A percentile compares a stretch with the other conserved stretches of the same genome.
Evolutionary conservation across 2,329 filamentous ascomycete species (phyloP).

Genomic region (Beauveria bassiana): DNA sequence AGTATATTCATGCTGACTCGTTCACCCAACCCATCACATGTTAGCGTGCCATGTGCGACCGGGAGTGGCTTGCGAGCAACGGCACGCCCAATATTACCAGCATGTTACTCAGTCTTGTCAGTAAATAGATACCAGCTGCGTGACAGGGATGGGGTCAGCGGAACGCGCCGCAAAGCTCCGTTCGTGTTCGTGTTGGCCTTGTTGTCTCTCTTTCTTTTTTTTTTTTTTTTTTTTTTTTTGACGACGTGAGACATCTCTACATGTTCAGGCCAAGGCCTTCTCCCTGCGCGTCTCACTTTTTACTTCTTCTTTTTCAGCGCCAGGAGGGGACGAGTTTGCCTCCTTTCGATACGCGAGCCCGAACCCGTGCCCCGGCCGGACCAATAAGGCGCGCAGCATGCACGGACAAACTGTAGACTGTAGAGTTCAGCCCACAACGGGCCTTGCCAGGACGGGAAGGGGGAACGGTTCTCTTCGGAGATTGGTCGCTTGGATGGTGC

Average conservation of each 20-base stretch:
- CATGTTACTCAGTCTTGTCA: too few species aligned
- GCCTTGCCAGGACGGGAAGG: neutral
- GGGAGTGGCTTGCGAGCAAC: neutral
- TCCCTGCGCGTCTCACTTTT: neutral
- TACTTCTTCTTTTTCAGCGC: neutral
- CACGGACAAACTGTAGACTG: neutral
- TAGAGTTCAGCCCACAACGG: conserved; percentile 1
- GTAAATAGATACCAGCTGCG: neutral
- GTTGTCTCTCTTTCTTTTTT: too few species aligned
- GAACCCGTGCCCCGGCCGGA: neutral
- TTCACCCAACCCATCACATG: too few species aligned
- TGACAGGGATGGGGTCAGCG: neutral
- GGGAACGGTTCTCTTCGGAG: conserved; percentile 2
- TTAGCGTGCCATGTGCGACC: neutral
- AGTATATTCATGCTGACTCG: too few species aligned
- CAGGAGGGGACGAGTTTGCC: neutral
- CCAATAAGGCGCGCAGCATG: neutral
- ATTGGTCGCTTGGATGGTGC: conserved; percentile 1
- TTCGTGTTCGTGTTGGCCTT: neutral
- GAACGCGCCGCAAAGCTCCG: neutral
- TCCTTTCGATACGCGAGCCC: neutral
- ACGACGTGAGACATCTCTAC: neutral
- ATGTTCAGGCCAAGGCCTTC: neutral
- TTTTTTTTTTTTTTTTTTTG: neutral
- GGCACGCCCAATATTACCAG: neutral